phyloP scores from a whole-genome alignment of 768 basidiomycete species.

The Panus rudis region DNA sequence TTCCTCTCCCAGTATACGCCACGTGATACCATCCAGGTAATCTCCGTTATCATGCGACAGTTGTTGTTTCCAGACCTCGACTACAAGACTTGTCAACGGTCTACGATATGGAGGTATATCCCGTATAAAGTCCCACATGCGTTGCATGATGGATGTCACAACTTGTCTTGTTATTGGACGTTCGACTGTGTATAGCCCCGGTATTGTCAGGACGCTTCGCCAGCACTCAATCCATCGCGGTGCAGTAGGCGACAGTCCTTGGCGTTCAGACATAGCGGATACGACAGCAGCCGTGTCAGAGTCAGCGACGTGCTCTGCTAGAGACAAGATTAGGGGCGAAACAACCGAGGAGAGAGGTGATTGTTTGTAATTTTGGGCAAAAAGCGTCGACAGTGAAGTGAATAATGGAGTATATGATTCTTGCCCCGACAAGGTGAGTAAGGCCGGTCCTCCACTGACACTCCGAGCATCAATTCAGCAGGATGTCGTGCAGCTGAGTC shows the following conservation, averaged over 20 bases:
- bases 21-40: conserved; percentile 29
- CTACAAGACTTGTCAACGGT: conserved; percentile 44
- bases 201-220: conserved; percentile 47
- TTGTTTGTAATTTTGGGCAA: conserved; percentile 53
- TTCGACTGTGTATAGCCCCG: conserved; percentile 20
- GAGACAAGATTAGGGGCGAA: conserved; percentile 53
- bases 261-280: conserved; percentile 62
- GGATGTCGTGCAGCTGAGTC: background rate
- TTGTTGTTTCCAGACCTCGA: conserved; percentile 39
- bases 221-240: conserved; percentile 68
- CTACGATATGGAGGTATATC: conserved; percentile 64
- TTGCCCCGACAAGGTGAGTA: background rate
- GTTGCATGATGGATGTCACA: conserved; percentile 49
- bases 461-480: background rate
- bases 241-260: conserved; percentile 64
- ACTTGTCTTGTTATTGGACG: conserved; percentile 49
- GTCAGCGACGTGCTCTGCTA: conserved; percentile 67
- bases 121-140: conserved; percentile 56
- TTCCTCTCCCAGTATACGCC: conserved; percentile 65
- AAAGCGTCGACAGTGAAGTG: conserved; percentile 51
- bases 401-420: conserved; percentile 51
- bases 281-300: conserved; percentile 50
- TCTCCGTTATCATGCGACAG: conserved; percentile 25
- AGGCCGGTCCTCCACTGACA: background rate
- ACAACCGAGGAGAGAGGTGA: conserved; percentile 54